phyloP scores from a whole-genome alignment of 371 early-diverging fungal genomes.

The Circinella minor region DNA sequence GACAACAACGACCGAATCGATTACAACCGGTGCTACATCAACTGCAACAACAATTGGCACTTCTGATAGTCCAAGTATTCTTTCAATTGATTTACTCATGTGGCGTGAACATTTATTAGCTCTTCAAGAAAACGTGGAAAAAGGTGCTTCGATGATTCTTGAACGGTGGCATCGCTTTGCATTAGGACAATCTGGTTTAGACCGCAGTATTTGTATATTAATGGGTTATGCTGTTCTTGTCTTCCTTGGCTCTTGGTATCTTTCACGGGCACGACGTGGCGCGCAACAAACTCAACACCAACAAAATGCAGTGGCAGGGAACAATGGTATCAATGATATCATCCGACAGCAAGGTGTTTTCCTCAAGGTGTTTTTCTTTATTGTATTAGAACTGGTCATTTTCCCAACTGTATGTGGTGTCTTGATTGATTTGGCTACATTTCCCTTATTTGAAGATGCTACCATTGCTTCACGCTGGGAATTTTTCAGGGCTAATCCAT shows the following conservation, averaged over 20 bases:
- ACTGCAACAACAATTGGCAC: background rate
- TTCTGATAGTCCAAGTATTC: background rate
- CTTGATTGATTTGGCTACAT: conserved; percentile 81
- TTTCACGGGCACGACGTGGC: conserved; percentile 36
- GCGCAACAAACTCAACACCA: no score
- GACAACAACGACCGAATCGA: background rate
- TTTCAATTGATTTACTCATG: background rate
- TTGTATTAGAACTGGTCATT: conserved; percentile 80
- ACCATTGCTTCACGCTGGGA: conserved; percentile 61
- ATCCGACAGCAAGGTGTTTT: conserved; percentile 66
- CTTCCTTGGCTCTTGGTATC: conserved; percentile 54
- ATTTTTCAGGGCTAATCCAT: conserved; percentile 67
- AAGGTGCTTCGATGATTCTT: conserved; percentile 16
- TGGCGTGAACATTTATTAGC: conserved; percentile 8
- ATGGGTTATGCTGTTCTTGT: conserved; percentile 55
- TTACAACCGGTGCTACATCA: background rate
- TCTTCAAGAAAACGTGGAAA: conserved; percentile 32
- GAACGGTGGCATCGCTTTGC: conserved; percentile 58
- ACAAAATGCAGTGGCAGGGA: conserved; percentile 11
- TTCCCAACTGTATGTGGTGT: conserved; percentile 91
- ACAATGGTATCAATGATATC: conserved; percentile 43
- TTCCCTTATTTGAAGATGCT: conserved; percentile 75
- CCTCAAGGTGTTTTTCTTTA: conserved; percentile 77
- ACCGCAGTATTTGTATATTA: conserved; percentile 52
- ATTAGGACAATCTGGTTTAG: conserved; percentile 41